phyloP scores from a whole-genome alignment of 345 rosid species.

The Gossypium stocksii region DNA sequence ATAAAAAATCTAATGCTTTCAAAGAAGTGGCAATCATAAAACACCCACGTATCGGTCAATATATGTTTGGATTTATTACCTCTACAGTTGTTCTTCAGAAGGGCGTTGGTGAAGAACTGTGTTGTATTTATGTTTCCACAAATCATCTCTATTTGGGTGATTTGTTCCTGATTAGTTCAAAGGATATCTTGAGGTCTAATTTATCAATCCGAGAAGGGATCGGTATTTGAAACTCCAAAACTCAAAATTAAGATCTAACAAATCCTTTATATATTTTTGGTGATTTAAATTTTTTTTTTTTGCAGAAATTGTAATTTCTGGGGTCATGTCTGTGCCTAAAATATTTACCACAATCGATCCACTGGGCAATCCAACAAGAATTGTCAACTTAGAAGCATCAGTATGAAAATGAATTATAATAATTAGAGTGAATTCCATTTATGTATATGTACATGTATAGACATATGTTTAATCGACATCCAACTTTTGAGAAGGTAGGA shows the following conservation, averaged over 20 bases:
- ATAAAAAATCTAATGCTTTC: conserved; percentile 65
- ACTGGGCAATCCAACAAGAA: conserved; percentile 8
- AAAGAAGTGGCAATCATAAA: conserved; percentile 70
- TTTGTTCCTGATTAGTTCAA: conserved; percentile 51
- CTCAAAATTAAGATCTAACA: not conserved
- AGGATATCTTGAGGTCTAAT: conserved; percentile 57
- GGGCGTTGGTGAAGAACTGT: conserved; percentile 44
- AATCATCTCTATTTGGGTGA: conserved; percentile 70
- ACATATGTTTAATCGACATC: too few species aligned
- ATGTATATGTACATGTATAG: too few species aligned
- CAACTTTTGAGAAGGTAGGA: too few species aligned
- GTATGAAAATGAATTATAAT: conserved; percentile 17
- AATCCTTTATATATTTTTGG: not conserved
- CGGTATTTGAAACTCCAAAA: conserved; percentile 28
- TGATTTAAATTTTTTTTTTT: not conserved
- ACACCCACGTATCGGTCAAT: conserved; percentile 63
- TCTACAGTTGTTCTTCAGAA: conserved; percentile 58
- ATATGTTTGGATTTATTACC: conserved; percentile 59
- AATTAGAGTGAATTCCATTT: not conserved
- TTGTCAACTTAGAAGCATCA: conserved; percentile 35
- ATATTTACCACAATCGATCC: too few species aligned
- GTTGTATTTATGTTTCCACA: conserved; percentile 25
- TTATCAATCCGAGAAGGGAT: conserved; percentile 63
- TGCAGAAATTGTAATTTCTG: conserved; percentile 66
- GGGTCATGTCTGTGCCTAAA: conserved; percentile 59